Base-by-base conservation (phyloP, 2,329 filamentous ascomycete species). In the Alternaria angustiovoidea region DNA sequence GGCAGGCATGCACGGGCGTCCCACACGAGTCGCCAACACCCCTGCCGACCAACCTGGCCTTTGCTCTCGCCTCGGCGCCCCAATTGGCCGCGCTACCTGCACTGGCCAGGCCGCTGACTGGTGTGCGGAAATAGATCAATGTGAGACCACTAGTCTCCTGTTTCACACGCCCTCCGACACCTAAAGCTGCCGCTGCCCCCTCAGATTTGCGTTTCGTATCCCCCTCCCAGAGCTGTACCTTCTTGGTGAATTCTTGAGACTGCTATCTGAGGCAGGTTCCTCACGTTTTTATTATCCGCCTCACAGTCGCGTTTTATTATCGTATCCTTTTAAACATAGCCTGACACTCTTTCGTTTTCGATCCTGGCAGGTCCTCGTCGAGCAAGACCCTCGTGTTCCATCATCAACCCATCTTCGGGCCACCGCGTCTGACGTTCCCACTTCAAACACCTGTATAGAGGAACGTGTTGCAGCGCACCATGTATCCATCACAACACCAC, bases 401-500 rank as follows among this genome's bases (percentile, higher is more conserved):
- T 57, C 61, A 53, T 57, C 42, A 9, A 59, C 59, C 60, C 51
- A 58, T 34, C 59, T 57, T 51, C 61, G 52, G 64, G 56, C 57
- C 63, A 55, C 64, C 63, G 72, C 71, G 69, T 75, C 72, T 69
- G 70, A 75, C 66, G 64, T 67, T 54, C 59, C 52, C 54, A 44
- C 66, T 66, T 66, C 62, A 76, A 73, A 69, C 68, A 64, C 66
- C 63, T 62, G 58, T 65, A 69, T 43, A 73, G 62, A 72, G 68
- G 66, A 71, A 63, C 72, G 71, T 75, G 71, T 75, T 76, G 75
- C 75, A 75, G 72, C 63, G 69, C 72, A 78, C 59, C 77, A 84
- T 84, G 82, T 84, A 83, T 77, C 78, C 81, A 65, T 78, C 69
- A 71, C 67, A 77, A 62, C 91, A 93, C 69, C 76, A 85, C 83